Conservation (phyloP, 768 basidiomycete species). For the Epithele typhae region DNA sequence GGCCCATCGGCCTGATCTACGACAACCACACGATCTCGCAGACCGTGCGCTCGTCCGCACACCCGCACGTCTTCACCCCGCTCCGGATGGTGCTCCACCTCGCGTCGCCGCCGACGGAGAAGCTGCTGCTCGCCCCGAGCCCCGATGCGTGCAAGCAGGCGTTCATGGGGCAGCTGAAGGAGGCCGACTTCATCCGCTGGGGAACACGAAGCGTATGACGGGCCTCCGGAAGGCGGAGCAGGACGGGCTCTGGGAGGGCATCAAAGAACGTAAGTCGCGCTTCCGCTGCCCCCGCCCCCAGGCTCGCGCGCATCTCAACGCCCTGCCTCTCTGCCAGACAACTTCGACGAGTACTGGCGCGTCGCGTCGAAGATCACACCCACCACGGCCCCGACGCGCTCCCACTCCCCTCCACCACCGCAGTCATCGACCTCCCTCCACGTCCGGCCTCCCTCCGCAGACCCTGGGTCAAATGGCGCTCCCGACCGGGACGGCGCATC, state of each 20-base stretch:
- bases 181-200: slow-evolving; percentile 97
- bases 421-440: slow-evolving; percentile 56
- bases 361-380: slow-evolving; percentile 93
- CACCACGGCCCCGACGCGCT: slow-evolving; percentile 58
- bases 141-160: slow-evolving; percentile 87
- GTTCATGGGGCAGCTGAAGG: slow-evolving; percentile 94
- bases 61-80: slow-evolving; percentile 45
- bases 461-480: slow-evolving; percentile 40
- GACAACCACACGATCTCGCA: slow-evolving; percentile 73
- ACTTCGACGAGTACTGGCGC: slow-evolving; percentile 93
- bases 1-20: slow-evolving; percentile 94
- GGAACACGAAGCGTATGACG: slow-evolving; percentile 92
- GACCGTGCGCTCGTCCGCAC: slow-evolving; percentile 41
- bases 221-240: slow-evolving; percentile 87
- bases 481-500: slow-evolving; percentile 81
- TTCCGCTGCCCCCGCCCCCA: too few relatives aligned
- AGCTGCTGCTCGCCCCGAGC: slow-evolving; percentile 74
- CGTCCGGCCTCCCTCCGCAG: slow-evolving; percentile 58
- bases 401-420: slow-evolving; percentile 49
- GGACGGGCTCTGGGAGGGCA: slow-evolving; percentile 96
- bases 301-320: too few relatives aligned
- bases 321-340: too few relatives aligned
- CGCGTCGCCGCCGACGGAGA: slow-evolving; percentile 82
- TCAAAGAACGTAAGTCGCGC: slow-evolving; percentile 76
- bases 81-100: slow-evolving; percentile 84